Conservation (phyloP, 2,329 filamentous ascomycete species). For the Beauveria caledonica region DNA sequence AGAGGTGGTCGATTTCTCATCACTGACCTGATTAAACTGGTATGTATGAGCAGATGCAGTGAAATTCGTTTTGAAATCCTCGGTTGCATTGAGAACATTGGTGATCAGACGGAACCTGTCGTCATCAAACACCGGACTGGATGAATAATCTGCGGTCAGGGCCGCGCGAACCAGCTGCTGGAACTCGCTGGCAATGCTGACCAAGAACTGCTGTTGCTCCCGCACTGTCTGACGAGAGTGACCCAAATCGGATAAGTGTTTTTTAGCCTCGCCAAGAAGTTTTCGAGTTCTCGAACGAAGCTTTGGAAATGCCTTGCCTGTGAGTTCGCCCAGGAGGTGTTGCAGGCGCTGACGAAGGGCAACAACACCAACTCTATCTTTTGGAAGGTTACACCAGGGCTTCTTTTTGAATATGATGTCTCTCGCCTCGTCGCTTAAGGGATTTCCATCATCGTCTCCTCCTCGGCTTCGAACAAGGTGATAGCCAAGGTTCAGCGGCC, state of each 20-base stretch:
- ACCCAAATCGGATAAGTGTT: constrained; percentile 13
- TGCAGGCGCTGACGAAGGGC: constrained; percentile 18
- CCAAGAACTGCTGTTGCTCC: constrained; percentile 16
- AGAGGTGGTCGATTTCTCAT: too few species aligned
- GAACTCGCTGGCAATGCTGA: constrained; percentile 15
- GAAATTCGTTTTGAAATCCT: constrained; percentile 14
- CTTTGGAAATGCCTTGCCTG: constrained; percentile 20
- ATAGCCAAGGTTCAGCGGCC: constrained; percentile 17
- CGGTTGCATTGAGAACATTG: constrained; percentile 14
- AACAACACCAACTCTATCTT: constrained; percentile 17
- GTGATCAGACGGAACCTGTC: constrained; percentile 17
- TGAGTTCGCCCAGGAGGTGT: constrained; percentile 20
- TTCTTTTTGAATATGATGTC: neutral
- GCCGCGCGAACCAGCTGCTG: constrained; percentile 14
- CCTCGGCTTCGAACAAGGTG: constrained; percentile 19
- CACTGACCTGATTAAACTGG: constrained; percentile 6
- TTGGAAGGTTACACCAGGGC: constrained; percentile 12
- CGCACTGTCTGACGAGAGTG: constrained; percentile 11
- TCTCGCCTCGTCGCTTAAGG: neutral
- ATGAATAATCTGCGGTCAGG: constrained; percentile 13
- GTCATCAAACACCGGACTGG: constrained; percentile 9
- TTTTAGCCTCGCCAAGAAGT: constrained; percentile 7
- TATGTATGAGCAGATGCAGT: constrained; percentile 12
- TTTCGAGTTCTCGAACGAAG: constrained; percentile 18
- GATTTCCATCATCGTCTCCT: constrained; percentile 13